These are phyloP conservation scores for Iris macrosiphon DNA, from an alignment of 106 monocot species.

Conservation along the genomic window DNA sequence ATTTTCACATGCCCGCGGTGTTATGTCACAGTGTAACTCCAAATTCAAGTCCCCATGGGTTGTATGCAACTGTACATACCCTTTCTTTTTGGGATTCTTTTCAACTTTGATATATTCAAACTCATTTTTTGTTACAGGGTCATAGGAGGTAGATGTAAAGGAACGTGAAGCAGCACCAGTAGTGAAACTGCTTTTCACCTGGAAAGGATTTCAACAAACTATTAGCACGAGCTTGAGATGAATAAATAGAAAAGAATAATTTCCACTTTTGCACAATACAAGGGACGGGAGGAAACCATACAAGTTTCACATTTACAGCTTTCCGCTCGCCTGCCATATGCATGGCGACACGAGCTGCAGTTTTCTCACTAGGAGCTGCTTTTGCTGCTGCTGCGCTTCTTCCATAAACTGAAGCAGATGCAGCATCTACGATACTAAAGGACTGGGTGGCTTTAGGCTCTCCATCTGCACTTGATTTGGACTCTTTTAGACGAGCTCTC, in stretches of 20 bases:
- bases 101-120: conserved; percentile 92
- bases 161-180: conserved; percentile 94
- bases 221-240: no score
- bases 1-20: conserved; percentile 92
- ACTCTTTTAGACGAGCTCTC: conserved; percentile 61
- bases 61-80: conserved; percentile 95
- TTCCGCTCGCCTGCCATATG: conserved; percentile 91
- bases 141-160: conserved; percentile 94
- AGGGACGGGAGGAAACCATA: conserved; percentile 10
- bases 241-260: no score
- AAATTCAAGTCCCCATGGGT: conserved; percentile 91
- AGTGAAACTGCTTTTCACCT: conserved; percentile 91
- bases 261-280: not conserved
- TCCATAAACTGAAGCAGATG: conserved; percentile 91
- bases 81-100: conserved; percentile 94
- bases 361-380: conserved; percentile 75
- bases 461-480: conserved; percentile 37
- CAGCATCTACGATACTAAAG: conserved; percentile 97
- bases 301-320: conserved; percentile 91
- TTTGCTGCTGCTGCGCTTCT: conserved; percentile 93
- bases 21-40: conserved; percentile 92
- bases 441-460: conserved; percentile 40
- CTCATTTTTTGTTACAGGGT: conserved; percentile 92
- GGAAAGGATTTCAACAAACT: conserved; percentile 8
- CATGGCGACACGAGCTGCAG: conserved; percentile 78